Conservation (phyloP, 495 filamentous ascomycete species). For the Penicillium nucicola region DNA sequence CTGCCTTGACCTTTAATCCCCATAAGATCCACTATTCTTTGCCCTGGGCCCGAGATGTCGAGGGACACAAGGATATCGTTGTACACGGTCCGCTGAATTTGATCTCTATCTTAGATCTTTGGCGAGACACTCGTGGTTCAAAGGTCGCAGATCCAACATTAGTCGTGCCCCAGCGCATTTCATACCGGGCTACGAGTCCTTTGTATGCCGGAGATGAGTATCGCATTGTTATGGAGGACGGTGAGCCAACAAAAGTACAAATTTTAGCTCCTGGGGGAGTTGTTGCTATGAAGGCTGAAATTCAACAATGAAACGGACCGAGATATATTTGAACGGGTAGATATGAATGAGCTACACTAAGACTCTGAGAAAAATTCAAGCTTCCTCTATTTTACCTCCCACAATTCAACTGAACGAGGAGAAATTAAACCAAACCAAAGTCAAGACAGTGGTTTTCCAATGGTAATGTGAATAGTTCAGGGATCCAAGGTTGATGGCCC, state of each 20-base stretch:
- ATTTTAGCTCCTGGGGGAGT: conserved; percentile 40
- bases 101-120: conserved; percentile 61
- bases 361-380: too few species aligned
- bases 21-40: conserved; percentile 71
- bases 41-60: conserved; percentile 55
- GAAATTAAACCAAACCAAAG: too few species aligned
- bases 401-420: too few species aligned
- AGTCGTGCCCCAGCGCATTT: conserved; percentile 46
- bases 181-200: conserved; percentile 57
- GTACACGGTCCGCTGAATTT: conserved; percentile 65
- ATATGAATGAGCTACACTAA: too few species aligned
- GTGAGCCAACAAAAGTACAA: conserved; percentile 26
- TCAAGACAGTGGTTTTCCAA: too few species aligned
- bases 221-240: conserved; percentile 38
- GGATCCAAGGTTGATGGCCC: too few species aligned
- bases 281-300: conserved; percentile 48
- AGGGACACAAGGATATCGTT: conserved; percentile 57
- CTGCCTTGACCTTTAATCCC: conserved; percentile 68
- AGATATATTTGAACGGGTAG: too few species aligned
- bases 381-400: too few species aligned
- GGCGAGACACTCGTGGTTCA: conserved; percentile 45
- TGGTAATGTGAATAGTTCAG: too few species aligned
- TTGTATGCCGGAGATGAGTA: conserved; percentile 58
- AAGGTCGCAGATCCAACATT: conserved; percentile 7
- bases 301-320: conserved; percentile 10